Percentiles rank a stretch among this genome's conserved stretches.
Conservation (phyloP, 306 rosid genomes). For the Urtica urens region DNA sequence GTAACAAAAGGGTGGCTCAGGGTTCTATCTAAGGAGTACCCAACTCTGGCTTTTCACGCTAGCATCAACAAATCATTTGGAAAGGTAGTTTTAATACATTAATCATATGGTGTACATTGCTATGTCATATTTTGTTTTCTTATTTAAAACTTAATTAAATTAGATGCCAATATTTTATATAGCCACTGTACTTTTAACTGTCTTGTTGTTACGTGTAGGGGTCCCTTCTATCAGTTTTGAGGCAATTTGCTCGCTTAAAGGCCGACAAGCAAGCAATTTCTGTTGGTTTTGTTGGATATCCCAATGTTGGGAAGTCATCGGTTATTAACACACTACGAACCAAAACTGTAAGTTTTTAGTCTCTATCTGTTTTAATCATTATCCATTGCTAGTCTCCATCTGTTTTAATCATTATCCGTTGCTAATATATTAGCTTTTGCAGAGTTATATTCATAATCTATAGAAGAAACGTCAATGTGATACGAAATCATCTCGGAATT, state of each 20-base stretch:
- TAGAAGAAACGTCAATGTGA: too few species aligned
- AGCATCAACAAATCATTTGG: conserved; percentile 93
- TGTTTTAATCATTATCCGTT: too few species aligned
- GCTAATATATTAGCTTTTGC: too few species aligned
- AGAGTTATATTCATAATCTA: too few species aligned
- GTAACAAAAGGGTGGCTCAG: conserved; percentile 92
- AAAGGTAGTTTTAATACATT: conserved; percentile 37
- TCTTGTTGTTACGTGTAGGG: conserved; percentile 27
- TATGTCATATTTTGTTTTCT: not conserved
- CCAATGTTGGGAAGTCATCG: conserved; percentile 95
- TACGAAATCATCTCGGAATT: too few species aligned
- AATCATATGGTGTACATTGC: not conserved
- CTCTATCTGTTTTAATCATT: conserved; percentile 13
- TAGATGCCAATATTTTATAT: too few species aligned
- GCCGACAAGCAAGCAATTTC: conserved; percentile 95
- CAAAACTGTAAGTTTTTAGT: conserved; percentile 46
- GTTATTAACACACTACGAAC: conserved; percentile 84
- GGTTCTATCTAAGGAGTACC: conserved; percentile 68
- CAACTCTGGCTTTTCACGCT: conserved; percentile 93
- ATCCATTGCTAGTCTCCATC: too few species aligned
- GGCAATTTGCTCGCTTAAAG: conserved; percentile 82
- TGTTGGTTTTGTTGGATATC: conserved; percentile 94
- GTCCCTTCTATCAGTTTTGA: conserved; percentile 83
- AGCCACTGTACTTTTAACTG: not conserved
- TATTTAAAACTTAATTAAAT: too few species aligned